Evolutionary conservation across 2,329 filamentous ascomycete genomes (phyloP), one percentile per base, ranked within the genome.

Genomic region (Alternaria brassicae): DNA sequence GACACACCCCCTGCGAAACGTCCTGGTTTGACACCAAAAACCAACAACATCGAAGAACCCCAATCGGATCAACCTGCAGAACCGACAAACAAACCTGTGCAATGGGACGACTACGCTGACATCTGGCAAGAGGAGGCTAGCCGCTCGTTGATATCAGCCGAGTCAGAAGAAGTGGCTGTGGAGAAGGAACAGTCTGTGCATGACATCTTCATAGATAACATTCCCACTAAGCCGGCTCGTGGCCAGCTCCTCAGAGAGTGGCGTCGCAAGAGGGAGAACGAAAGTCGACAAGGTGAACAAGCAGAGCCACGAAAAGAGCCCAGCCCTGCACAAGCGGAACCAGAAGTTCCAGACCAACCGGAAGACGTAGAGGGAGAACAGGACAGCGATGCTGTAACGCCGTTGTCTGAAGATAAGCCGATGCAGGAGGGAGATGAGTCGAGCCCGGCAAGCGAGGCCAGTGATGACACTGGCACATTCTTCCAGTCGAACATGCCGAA

Each of bases 61-160:
- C 17, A 45, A 21, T 48, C 59, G 6, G 55, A 60, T 10, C 44
- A 48, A 10, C 7, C 44, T n/a, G 19, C 19, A 17, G 25, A 42
- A n/a, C 41, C 60, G 25, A 52, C 40, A 28, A 36, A 47, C 8
- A 40, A 56, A 37, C 21, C 40, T 25, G 47, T 34, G 4, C 50
- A 40, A 39, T 23, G 54, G 17, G 67, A 71, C 19, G 67, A 71
- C 17, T 71, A 69, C 30, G 73, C 71, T 17, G 81, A 83, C 53
- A 76, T 83, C 21, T 83, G 81, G 81, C 75, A 81, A 67, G 81
- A 81, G 56, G 81, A 82, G 62, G 81, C 80, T 15, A 81, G 80
- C 40, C 75, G 79, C 8, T 72, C 73, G 15, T 66, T 69, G 0
- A 57, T 64, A 21, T 62, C 59, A 28, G 53, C 66, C 5, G 56